phyloP scores from a whole-genome alignment of 306 rosid species.

The Casuarina cunninghamiana region DNA sequence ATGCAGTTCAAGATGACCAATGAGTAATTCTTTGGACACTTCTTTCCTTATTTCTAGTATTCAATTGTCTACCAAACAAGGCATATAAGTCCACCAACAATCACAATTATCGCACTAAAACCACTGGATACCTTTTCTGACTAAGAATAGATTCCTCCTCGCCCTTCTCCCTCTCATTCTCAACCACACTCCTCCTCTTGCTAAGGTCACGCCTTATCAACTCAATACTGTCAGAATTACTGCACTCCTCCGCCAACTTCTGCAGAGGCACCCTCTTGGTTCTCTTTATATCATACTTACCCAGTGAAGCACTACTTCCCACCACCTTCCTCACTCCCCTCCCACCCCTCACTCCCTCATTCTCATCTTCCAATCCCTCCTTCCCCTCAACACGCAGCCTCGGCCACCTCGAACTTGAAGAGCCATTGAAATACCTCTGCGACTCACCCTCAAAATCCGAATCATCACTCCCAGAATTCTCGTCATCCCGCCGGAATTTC shows the following conservation, averaged over 20 bases:
- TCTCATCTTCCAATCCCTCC: constrained; percentile 4
- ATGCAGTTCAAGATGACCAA: neutral
- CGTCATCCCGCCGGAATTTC: constrained; percentile 43
- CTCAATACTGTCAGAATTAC: constrained; percentile 61
- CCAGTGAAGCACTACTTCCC: constrained; percentile 81
- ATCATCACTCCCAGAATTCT: constrained; percentile 38
- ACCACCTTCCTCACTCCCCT: constrained; percentile 40
- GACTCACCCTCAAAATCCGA: constrained; percentile 31
- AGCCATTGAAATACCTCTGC: neutral
- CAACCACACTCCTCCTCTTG: constrained; percentile 51
- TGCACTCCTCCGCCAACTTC: constrained; percentile 39
- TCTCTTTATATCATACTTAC: constrained; percentile 68
- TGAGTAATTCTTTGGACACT: neutral
- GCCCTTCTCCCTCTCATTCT: constrained; percentile 27
- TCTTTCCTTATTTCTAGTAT: neutral
- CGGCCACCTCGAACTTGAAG: constrained; percentile 7
- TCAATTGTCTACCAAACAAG: neutral
- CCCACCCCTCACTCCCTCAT: constrained; percentile 8
- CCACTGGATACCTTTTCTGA: constrained; percentile 54
- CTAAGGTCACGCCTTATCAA: constrained; percentile 56
- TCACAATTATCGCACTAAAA: neutral
- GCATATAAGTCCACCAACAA: neutral
- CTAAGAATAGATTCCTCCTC: constrained; percentile 48
- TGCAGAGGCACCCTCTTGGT: constrained; percentile 56
- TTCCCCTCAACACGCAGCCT: constrained; percentile 6